These are phyloP conservation scores for Aspergillus terreus DNA, from an alignment of 2,329 filamentous ascomycete species.

Conservation along the genomic window DNA sequence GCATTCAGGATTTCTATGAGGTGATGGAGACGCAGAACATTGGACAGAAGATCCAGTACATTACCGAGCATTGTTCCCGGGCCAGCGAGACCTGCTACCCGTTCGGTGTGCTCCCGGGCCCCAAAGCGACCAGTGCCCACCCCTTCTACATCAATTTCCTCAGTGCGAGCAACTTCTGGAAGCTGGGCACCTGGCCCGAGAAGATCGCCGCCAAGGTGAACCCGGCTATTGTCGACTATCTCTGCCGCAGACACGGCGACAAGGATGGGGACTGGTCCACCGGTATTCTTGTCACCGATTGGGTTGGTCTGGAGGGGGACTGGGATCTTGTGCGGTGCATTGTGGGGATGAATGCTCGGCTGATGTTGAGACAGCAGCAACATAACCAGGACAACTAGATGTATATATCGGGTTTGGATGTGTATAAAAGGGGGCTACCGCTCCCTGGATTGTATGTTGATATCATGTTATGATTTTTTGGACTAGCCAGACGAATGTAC, in stretches of 20 bases:
- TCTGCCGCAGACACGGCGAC: conserved; percentile 51
- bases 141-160: conserved; percentile 90
- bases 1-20: conserved; percentile 94
- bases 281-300: conserved; percentile 88
- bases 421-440: background rate
- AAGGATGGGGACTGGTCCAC: conserved; percentile 67
- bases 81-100: conserved; percentile 53
- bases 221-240: conserved; percentile 62
- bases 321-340: conserved; percentile 88
- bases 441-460: background rate
- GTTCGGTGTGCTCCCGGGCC: conserved; percentile 29
- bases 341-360: conserved; percentile 80
- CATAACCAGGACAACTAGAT: conserved; percentile 6
- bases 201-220: conserved; percentile 85
- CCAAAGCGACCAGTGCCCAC: conserved; percentile 45
- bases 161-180: conserved; percentile 92
- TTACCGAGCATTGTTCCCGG: conserved; percentile 71
- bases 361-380: conserved; percentile 35
- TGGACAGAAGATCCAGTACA: conserved; percentile 71
- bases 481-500: background rate
- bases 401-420: background rate
- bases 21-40: conserved; percentile 73
- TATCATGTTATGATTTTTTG: background rate
- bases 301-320: conserved; percentile 80
- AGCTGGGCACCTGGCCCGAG: conserved; percentile 86